phyloP scores from a whole-genome alignment of 257 asterid genomes.

The Mitragyna speciosa region DNA sequence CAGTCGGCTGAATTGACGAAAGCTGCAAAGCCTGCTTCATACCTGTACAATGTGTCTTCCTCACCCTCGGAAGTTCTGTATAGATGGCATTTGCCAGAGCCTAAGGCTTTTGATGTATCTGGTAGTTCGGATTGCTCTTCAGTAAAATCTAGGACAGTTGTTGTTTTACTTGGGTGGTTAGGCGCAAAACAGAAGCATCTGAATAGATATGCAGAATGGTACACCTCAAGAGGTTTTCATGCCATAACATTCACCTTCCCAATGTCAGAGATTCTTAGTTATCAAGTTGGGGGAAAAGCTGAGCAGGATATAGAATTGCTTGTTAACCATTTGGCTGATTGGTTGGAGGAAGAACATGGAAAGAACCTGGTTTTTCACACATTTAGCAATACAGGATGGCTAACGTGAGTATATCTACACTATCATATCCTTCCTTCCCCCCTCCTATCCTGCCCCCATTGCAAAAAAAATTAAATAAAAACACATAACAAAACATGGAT shows the following conservation, averaged over 20 bases:
- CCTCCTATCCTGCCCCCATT: neutral
- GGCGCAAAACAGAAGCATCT: conserved; percentile 95
- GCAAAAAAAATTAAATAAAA: neutral
- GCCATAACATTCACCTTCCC: conserved; percentile 89
- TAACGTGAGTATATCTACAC: conserved; percentile 56
- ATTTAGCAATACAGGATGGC: conserved; percentile 92
- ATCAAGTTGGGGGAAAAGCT: conserved; percentile 88
- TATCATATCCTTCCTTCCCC: neutral
- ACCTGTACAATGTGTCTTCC: conserved; percentile 34
- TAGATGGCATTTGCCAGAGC: conserved; percentile 89
- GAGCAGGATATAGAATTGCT: conserved; percentile 74
- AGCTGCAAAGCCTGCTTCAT: conserved; percentile 53
- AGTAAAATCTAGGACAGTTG: conserved; percentile 73
- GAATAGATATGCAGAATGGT: conserved; percentile 83
- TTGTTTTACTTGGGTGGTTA: conserved; percentile 91
- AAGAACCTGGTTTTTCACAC: conserved; percentile 89
- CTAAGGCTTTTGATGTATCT: conserved; percentile 42
- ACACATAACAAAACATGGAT: too few relatives aligned
- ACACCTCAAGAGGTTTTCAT: conserved; percentile 82
- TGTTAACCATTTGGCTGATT: conserved; percentile 80
- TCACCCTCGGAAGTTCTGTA: conserved; percentile 57
- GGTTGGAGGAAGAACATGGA: conserved; percentile 87
- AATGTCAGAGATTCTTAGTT: conserved; percentile 76
- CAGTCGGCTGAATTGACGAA: conserved; percentile 58
- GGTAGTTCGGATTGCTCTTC: conserved; percentile 45